A percentile compares a stretch with the other conserved stretches of the same genome.
phyloP scores from a whole-genome alignment of 306 rosid species.

The Canavalia gladiata region DNA sequence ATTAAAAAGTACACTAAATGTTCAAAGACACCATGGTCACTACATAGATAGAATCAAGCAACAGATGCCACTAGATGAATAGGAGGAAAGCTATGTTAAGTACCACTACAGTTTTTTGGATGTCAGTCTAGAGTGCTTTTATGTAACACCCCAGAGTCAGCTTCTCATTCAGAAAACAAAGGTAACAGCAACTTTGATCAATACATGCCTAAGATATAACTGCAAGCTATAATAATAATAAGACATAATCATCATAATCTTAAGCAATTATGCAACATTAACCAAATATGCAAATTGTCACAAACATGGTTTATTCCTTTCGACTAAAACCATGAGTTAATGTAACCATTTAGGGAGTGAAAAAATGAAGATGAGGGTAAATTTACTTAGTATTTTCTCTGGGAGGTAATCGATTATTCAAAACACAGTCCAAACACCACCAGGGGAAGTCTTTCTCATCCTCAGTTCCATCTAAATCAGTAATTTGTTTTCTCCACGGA shows the following conservation, averaged over 20 bases:
- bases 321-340: background rate
- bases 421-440: slow-evolving; percentile 94
- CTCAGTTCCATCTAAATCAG: slow-evolving; percentile 91
- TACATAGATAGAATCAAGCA: slow-evolving; percentile 36
- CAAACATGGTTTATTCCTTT: slow-evolving; percentile 37
- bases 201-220: slow-evolving; percentile 21
- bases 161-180: slow-evolving; percentile 36
- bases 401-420: slow-evolving; percentile 88
- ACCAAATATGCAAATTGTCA: slow-evolving; percentile 39
- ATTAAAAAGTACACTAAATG: slow-evolving; percentile 21
- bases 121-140: slow-evolving; percentile 23
- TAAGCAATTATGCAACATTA: slow-evolving; percentile 36
- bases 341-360: slow-evolving; percentile 27
- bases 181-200: slow-evolving; percentile 14
- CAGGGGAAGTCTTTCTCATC: slow-evolving; percentile 97
- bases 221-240: background rate
- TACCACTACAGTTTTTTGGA: background rate
- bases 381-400: slow-evolving; percentile 96
- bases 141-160: slow-evolving; percentile 2
- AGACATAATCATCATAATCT: background rate
- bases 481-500: slow-evolving; percentile 94
- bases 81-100: slow-evolving; percentile 7
- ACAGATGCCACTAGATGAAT: slow-evolving; percentile 18
- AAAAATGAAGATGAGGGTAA: slow-evolving; percentile 40
- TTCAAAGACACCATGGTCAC: slow-evolving; percentile 8